Conservation (phyloP, 345 rosid genomes). For the Excoecaria cochinchinensis region DNA sequence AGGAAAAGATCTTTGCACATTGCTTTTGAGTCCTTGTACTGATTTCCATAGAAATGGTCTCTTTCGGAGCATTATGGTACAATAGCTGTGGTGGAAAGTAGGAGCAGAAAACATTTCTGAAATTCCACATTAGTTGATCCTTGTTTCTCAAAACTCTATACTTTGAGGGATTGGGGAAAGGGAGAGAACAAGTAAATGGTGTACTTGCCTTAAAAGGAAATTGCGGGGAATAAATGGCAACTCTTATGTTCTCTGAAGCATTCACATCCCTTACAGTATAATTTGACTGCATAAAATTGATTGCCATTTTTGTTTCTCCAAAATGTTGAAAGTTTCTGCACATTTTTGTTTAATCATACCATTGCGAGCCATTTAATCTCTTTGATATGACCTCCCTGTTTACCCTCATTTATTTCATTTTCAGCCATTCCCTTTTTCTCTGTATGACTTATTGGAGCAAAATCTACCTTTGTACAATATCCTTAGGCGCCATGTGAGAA, state of each 20-base stretch:
- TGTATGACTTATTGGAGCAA: constrained; percentile 73
- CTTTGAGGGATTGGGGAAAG: neutral
- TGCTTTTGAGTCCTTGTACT: neutral
- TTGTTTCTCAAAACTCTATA: neutral
- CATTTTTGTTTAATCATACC: neutral
- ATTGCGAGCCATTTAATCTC: neutral
- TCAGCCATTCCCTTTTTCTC: constrained; percentile 65
- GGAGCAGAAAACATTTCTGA: neutral
- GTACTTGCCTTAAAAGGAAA: neutral
- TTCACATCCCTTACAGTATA: neutral
- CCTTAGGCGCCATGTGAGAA: constrained; percentile 56
- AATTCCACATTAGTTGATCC: neutral
- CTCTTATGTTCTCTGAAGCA: neutral
- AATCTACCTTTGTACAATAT: constrained; percentile 74
- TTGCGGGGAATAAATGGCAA: neutral
- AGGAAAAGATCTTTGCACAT: neutral
- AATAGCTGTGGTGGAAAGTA: neutral
- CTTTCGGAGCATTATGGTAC: neutral
- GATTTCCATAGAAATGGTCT: neutral
- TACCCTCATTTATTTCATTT: constrained; percentile 4
- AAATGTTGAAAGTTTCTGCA: neutral
- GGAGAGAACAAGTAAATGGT: neutral
- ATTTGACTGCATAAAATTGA: neutral
- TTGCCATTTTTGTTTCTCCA: neutral
- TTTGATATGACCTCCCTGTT: neutral